Conservation (phyloP, 2,329 filamentous ascomycete genomes). For the Fusarium albosuccineum region DNA sequence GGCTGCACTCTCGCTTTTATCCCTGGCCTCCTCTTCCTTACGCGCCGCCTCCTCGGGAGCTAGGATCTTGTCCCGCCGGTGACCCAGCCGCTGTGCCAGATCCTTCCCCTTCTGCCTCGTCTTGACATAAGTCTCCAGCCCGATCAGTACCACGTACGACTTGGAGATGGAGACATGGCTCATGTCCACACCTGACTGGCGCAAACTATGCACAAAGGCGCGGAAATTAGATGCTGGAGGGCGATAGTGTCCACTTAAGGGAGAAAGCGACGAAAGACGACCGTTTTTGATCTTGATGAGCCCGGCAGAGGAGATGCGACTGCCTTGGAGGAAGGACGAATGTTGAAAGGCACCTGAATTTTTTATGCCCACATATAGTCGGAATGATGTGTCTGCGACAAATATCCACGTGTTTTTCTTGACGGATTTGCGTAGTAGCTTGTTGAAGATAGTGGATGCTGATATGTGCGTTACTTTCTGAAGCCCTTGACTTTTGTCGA, state of each 20-base stretch:
- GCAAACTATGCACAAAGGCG: slow-evolving; percentile 80
- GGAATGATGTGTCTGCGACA: slow-evolving; percentile 86
- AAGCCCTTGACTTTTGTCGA: slow-evolving; percentile 70
- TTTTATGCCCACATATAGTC: slow-evolving; percentile 92
- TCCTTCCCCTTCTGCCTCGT: slow-evolving; percentile 75
- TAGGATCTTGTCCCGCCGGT: slow-evolving; percentile 70
- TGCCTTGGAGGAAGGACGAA: slow-evolving; percentile 87
- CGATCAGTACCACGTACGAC: slow-evolving; percentile 84
- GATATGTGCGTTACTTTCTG: slow-evolving; percentile 72
- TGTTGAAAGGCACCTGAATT: slow-evolving; percentile 90
- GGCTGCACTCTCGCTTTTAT: slow-evolving; percentile 71
- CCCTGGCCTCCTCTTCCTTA: slow-evolving; percentile 70
- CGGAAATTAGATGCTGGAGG: slow-evolving; percentile 87
- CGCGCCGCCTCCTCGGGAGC: slow-evolving; percentile 70
- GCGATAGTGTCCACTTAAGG: slow-evolving; percentile 83
- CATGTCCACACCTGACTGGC: slow-evolving; percentile 82
- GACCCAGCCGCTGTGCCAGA: slow-evolving; percentile 62
- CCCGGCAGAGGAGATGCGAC: slow-evolving; percentile 84
- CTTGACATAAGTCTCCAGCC: slow-evolving; percentile 83
- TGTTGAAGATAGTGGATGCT: slow-evolving; percentile 80
- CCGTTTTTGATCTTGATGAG: slow-evolving; percentile 88
- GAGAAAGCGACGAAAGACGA: slow-evolving; percentile 79
- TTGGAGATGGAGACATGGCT: slow-evolving; percentile 82
- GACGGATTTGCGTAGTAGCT: slow-evolving; percentile 81
- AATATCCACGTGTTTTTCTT: slow-evolving; percentile 96